Evolutionary conservation across 2,329 filamentous ascomycete species (phyloP).

Genomic region (Aureobasidium sp.): DNA sequence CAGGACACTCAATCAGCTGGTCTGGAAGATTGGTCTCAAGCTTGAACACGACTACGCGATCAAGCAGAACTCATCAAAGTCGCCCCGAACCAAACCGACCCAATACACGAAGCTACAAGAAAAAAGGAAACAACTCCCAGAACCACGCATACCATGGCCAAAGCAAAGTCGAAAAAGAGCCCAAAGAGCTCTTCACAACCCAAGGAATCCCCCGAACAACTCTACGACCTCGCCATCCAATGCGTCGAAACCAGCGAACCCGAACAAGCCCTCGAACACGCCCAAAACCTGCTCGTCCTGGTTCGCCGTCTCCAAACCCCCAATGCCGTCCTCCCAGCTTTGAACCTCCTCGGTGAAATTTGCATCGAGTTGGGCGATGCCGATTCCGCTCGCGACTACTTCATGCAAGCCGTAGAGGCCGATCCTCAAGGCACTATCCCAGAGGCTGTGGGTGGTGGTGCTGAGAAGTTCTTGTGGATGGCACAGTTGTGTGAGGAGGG

Average conservation of each 20-base stretch:
- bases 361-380: conserved; percentile 75
- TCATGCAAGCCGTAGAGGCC: conserved; percentile 64
- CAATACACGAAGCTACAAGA: not conserved
- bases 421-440: conserved; percentile 68
- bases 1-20: not conserved
- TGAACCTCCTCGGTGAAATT: conserved; percentile 75
- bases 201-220: conserved; percentile 47
- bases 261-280: conserved; percentile 49
- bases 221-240: conserved; percentile 51
- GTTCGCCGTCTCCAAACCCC: conserved; percentile 36
- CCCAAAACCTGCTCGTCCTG: conserved; percentile 46
- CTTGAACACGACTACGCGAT: not conserved
- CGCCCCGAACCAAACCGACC: not conserved
- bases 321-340: conserved; percentile 47
- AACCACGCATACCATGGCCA: conserved; percentile 37
- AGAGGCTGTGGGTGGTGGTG: conserved; percentile 68
- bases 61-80: not conserved
- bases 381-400: conserved; percentile 64
- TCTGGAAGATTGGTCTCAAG: not conserved
- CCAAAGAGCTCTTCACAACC: conserved; percentile 22
- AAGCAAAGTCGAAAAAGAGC: conserved; percentile 45
- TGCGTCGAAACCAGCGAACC: conserved; percentile 53
- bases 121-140: not conserved
- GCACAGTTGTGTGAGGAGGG: conserved; percentile 73
- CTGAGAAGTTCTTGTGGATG: conserved; percentile 91